Evolutionary conservation across 2,329 filamentous ascomycete genomes (phyloP).

Genomic region (Penicillium sp.): DNA sequence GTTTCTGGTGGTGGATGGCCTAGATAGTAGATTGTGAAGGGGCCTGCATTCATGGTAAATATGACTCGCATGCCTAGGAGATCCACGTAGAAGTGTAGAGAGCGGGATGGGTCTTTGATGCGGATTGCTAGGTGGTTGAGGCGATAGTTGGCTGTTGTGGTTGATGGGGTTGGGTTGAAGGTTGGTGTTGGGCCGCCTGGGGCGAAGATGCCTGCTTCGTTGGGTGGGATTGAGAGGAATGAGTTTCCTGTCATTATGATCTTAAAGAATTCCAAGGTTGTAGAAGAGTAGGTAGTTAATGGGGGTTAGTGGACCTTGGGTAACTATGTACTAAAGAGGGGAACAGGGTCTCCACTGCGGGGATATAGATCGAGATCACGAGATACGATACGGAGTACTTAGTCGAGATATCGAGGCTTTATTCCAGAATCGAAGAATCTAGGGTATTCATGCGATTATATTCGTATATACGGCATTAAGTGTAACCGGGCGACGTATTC

Average conservation of each 20-base stretch:
- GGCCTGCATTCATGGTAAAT: conserved; percentile 39
- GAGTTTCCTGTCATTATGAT: conserved; percentile 6
- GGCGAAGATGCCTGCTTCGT: conserved; percentile 28
- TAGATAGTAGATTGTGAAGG: conserved; percentile 41
- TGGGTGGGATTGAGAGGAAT: conserved; percentile 14
- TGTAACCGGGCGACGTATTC: background rate
- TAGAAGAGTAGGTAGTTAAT: too few species aligned
- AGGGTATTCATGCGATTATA: background rate
- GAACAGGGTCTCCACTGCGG: background rate
- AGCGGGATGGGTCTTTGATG: conserved; percentile 32
- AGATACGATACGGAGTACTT: too few species aligned
- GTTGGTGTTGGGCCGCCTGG: conserved; percentile 30
- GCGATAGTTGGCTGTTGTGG: conserved; percentile 31
- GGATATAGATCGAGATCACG: background rate
- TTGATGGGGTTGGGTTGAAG: conserved; percentile 25
- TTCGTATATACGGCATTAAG: background rate
- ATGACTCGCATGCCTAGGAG: conserved; percentile 40
- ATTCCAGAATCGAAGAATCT: too few species aligned
- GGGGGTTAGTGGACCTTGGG: too few species aligned
- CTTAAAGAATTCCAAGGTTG: background rate
- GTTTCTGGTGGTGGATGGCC: conserved; percentile 33
- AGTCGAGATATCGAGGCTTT: too few species aligned
- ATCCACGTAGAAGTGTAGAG: conserved; percentile 38
- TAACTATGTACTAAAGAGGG: too few species aligned
- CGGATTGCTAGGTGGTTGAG: conserved; percentile 41